These are phyloP conservation scores for Colletotrichum phormii DNA, from an alignment of 2,329 filamentous ascomycete species.

Conservation along the genomic window DNA sequence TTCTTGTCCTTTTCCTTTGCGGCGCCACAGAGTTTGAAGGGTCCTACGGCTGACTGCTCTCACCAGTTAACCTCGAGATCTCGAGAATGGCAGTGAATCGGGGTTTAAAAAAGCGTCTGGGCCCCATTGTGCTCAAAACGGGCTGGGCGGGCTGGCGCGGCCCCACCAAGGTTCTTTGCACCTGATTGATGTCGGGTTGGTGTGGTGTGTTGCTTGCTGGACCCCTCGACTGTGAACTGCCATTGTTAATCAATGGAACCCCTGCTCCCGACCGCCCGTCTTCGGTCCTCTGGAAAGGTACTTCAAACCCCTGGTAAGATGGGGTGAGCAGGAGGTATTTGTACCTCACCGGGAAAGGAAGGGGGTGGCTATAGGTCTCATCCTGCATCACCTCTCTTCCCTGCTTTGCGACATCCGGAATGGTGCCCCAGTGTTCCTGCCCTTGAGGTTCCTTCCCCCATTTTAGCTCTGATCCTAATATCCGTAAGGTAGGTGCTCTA, in stretches of 20 bases:
- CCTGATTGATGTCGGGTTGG: neutral
- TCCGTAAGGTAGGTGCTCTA: neutral
- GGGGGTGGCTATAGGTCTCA: neutral
- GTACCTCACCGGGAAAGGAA: neutral
- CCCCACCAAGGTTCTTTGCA: neutral
- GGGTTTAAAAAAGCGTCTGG: neutral
- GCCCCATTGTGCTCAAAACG: slow-evolving; percentile 2
- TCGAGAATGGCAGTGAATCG: slow-evolving; percentile 33
- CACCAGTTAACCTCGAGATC: slow-evolving; percentile 24
- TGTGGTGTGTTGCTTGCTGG: slow-evolving; percentile 1
- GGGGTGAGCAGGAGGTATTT: neutral
- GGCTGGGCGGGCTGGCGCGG: slow-evolving; percentile 13
- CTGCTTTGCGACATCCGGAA: neutral
- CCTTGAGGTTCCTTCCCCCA: neutral
- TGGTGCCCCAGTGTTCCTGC: slow-evolving; percentile 4
- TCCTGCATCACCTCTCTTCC: neutral
- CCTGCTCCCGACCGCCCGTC: neutral
- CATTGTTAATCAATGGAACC: neutral
- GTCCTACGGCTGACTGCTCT: slow-evolving; percentile 15
- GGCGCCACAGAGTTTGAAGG: slow-evolving; percentile 27
- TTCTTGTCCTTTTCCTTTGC: neutral
- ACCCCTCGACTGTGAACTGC: neutral
- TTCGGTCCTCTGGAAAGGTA: neutral
- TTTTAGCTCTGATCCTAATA: neutral
- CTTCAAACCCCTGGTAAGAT: neutral